Conservation (phyloP, 495 filamentous ascomycete genomes). For the Penicillium egyptiacum region DNA sequence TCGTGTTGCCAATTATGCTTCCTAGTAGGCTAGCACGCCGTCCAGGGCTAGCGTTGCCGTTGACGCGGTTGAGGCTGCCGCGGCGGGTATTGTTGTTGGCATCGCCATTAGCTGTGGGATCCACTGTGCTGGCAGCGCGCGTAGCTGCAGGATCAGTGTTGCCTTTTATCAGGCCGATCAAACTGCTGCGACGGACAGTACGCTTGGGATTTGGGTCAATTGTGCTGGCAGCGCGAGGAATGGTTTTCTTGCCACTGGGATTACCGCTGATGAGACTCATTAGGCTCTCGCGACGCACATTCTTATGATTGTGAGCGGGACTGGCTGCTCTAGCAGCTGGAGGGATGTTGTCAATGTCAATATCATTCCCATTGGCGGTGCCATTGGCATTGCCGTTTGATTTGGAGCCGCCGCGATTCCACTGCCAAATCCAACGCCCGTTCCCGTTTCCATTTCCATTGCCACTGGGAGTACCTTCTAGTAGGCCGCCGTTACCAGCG, state of each 20-base stretch:
- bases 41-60: not conserved
- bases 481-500: not conserved
- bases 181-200: conserved; percentile 6
- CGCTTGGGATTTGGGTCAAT: conserved; percentile 3
- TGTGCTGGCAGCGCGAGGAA: not conserved
- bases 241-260: not conserved
- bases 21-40: not conserved
- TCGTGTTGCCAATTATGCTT: conserved; percentile 9
- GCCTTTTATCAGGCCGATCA: conserved; percentile 2
- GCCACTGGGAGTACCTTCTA: not conserved
- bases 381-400: not conserved
- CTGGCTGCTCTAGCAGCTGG: not conserved
- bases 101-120: not conserved
- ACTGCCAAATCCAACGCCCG: conserved; percentile 13
- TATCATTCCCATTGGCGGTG: not conserved
- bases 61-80: not conserved
- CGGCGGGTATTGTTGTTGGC: not conserved
- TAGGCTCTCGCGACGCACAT: conserved; percentile 7
- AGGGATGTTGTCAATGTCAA: not conserved
- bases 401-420: not conserved
- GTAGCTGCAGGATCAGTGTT: not conserved
- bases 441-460: conserved; percentile 1
- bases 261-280: conserved; percentile 5
- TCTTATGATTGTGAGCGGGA: not conserved
- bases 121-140: not conserved